phyloP scores from a whole-genome alignment of 2,329 filamentous ascomycete species.

The Pseudonectria foliicola region DNA sequence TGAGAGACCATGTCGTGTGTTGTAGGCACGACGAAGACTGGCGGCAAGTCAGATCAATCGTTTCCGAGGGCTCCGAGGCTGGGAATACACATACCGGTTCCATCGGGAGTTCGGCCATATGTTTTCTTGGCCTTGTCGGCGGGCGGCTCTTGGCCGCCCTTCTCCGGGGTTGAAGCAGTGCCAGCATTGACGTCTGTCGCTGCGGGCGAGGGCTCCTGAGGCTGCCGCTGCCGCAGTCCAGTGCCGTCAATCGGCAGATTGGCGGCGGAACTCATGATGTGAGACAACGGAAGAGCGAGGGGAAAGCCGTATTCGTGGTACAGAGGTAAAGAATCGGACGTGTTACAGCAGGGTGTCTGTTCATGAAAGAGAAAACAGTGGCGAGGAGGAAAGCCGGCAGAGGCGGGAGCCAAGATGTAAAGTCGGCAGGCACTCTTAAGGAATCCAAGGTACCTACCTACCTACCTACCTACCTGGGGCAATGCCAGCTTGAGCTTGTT shows the following conservation, averaged over 20 bases:
- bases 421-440: no score
- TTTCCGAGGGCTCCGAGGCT: conserved; percentile 2
- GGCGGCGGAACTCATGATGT: conserved; percentile 26
- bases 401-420: no score
- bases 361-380: neutral
- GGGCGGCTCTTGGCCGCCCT: conserved; percentile 9
- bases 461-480: no score
- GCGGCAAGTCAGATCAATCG: no score
- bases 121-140: conserved; percentile 56
- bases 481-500: no score
- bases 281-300: neutral
- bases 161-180: conserved; percentile 1
- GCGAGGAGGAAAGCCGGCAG: no score
- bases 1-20: conserved; percentile 99
- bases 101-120: conserved; percentile 84
- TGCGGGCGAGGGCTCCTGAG: conserved; percentile 6
- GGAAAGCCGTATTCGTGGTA: no score
- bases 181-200: neutral
- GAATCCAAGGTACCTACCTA: no score
- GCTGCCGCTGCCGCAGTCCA: conserved; percentile 25
- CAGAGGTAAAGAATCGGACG: no score
- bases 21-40: conserved; percentile 91
- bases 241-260: conserved; percentile 18
- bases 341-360: neutral
- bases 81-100: conserved; percentile 61